Evolutionary conservation across 768 basidiomycete genomes (phyloP).

Genomic region (Galerina marginata): DNA sequence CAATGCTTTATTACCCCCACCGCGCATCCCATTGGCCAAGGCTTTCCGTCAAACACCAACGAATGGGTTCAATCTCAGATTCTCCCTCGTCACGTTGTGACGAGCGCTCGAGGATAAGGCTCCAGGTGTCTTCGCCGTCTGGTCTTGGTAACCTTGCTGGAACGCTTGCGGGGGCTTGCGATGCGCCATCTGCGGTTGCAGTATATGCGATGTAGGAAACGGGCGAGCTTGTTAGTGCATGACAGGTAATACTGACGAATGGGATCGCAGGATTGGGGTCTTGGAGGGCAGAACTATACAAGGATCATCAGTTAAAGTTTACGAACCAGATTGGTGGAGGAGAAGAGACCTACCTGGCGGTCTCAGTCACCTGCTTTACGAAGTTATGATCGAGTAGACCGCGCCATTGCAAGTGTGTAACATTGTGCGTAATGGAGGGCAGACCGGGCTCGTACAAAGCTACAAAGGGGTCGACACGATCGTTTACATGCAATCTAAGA

Average conservation of each 20-base stretch:
- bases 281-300: conserved; percentile 13
- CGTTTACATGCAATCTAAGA: conserved; percentile 60
- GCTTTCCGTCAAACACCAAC: conserved; percentile 54
- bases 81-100: conserved; percentile 26
- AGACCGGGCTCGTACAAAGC: conserved; percentile 65
- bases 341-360: conserved; percentile 41
- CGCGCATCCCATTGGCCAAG: conserved; percentile 44
- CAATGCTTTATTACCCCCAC: conserved; percentile 34
- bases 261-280: neutral
- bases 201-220: conserved; percentile 53
- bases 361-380: conserved; percentile 55
- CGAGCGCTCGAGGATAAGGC: conserved; percentile 41
- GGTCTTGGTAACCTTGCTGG: conserved; percentile 50
- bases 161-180: conserved; percentile 40
- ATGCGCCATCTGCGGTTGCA: conserved; percentile 14
- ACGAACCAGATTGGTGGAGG: neutral
- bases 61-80: conserved; percentile 32
- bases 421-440: conserved; percentile 46
- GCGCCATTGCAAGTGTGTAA: conserved; percentile 63
- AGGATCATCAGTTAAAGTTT: no score
- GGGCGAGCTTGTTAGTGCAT: conserved; percentile 50
- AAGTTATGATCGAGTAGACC: conserved; percentile 62
- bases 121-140: conserved; percentile 62
- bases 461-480: conserved; percentile 72
- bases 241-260: conserved; percentile 51